These are phyloP conservation scores for Zygnema circumcarinatum DNA, from an alignment of 139 green algal genomes.

Conservation along the genomic window DNA sequence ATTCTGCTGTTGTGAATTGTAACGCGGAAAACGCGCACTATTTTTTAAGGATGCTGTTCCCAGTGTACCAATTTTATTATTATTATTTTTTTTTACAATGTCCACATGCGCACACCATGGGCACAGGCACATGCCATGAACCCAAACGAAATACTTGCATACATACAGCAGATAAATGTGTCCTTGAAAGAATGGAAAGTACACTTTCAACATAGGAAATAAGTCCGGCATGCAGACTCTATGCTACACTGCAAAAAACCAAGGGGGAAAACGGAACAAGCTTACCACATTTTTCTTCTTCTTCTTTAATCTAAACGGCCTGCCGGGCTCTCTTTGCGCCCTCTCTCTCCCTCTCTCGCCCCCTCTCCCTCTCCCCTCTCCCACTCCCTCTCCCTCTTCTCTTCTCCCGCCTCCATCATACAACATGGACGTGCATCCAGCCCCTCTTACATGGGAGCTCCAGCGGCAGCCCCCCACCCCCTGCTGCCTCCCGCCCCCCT, in stretches of 20 bases:
- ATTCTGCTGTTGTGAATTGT: no score
- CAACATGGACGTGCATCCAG: background rate
- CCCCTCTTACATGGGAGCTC: background rate
- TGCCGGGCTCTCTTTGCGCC: no score
- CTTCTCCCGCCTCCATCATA: background rate
- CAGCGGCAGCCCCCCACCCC: background rate
- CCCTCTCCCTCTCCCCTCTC: background rate
- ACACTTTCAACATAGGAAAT: background rate
- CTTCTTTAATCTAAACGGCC: no score
- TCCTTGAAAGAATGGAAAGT: background rate
- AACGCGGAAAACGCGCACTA: no score
- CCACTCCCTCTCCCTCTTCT: background rate
- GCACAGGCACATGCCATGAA: no score
- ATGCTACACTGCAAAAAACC: background rate
- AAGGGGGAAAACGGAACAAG: background rate
- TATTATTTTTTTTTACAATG: no score
- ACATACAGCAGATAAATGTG: no score
- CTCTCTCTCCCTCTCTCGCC: background rate
- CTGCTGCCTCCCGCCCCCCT: background rate
- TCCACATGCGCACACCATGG: no score
- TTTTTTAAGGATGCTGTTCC: no score
- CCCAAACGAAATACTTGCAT: no score
- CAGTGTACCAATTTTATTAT: no score
- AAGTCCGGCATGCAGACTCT: background rate
- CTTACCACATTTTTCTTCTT: no score